Percentiles rank a stretch among this genome's conserved stretches.
These are phyloP conservation scores for Schizochytrium sp. DNA, from an alignment of 108 stramenopile genomes.

Conservation along the genomic window DNA sequence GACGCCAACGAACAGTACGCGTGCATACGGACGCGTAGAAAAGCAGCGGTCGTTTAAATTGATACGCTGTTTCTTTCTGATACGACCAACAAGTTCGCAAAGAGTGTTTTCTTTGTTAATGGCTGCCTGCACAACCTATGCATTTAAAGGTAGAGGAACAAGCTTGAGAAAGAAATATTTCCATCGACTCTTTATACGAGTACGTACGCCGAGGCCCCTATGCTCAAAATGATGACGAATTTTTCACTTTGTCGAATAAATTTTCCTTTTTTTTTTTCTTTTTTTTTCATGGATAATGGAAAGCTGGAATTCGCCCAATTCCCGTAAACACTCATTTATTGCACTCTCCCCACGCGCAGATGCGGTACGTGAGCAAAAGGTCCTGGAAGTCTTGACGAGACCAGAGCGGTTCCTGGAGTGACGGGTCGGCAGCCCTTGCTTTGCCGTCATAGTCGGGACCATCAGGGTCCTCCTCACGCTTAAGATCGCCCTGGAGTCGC, in stretches of 20 bases:
- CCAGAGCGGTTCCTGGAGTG: not conserved
- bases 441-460: not conserved
- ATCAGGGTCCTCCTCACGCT: not conserved
- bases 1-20: no score
- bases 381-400: not conserved
- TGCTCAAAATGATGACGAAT: no score
- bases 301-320: not conserved
- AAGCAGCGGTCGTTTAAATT: no score
- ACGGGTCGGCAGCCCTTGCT: not conserved
- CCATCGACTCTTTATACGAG: no score
- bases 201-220: no score
- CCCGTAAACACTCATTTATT: not conserved
- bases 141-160: no score
- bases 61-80: no score
- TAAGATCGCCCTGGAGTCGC: not conserved
- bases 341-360: conserved; percentile 10
- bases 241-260: not conserved
- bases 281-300: not conserved
- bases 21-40: no score
- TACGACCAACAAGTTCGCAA: no score
- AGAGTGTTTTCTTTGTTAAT: no score
- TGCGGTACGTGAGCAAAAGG: not conserved
- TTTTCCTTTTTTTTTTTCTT: not conserved
- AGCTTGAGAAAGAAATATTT: no score
- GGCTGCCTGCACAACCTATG: no score